Conservation (phyloP, 2,329 filamentous ascomycete species). For the Penicillium thymicola region DNA sequence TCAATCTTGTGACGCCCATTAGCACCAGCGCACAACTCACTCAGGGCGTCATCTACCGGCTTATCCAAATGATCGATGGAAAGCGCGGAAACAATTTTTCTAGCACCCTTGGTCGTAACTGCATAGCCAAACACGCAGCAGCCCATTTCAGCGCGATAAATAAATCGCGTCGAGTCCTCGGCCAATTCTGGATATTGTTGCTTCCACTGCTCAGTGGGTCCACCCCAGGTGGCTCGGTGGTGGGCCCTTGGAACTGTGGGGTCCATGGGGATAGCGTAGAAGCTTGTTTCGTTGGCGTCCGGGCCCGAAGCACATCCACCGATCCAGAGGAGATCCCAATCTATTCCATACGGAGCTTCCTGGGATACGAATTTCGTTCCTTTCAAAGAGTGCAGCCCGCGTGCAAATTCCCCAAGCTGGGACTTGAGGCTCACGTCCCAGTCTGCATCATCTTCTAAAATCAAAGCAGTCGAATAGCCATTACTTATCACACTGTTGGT, state of each 20-base stretch:
- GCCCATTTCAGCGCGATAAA: constrained; percentile 33
- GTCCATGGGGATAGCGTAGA: constrained; percentile 32
- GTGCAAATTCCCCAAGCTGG: constrained; percentile 45
- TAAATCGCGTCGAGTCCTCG: constrained; percentile 36
- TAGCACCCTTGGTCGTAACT: constrained; percentile 37
- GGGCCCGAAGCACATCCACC: constrained; percentile 46
- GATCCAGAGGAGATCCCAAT: constrained; percentile 54
- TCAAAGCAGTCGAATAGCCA: constrained; percentile 48
- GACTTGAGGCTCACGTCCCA: constrained; percentile 54
- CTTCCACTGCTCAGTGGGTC: constrained; percentile 20
- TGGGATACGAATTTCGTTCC: constrained; percentile 25
- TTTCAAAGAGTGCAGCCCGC: constrained; percentile 30
- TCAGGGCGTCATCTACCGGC: constrained; percentile 46
- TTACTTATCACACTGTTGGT: constrained; percentile 44
- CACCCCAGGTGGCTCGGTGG: constrained; percentile 21
- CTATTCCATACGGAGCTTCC: constrained; percentile 49
- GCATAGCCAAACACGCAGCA: constrained; percentile 41
- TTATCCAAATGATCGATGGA: constrained; percentile 24
- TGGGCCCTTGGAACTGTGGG: constrained; percentile 24
- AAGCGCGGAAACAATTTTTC: constrained; percentile 36
- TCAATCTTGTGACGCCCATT: constrained; percentile 27
- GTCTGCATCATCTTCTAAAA: constrained; percentile 58
- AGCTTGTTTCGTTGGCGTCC: constrained; percentile 27
- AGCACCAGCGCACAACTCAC: constrained; percentile 47
- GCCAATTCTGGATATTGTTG: constrained; percentile 8